Evolutionary conservation across 2,329 filamentous ascomycete species (phyloP).

Genomic region (Ceratocystis ficicola): DNA sequence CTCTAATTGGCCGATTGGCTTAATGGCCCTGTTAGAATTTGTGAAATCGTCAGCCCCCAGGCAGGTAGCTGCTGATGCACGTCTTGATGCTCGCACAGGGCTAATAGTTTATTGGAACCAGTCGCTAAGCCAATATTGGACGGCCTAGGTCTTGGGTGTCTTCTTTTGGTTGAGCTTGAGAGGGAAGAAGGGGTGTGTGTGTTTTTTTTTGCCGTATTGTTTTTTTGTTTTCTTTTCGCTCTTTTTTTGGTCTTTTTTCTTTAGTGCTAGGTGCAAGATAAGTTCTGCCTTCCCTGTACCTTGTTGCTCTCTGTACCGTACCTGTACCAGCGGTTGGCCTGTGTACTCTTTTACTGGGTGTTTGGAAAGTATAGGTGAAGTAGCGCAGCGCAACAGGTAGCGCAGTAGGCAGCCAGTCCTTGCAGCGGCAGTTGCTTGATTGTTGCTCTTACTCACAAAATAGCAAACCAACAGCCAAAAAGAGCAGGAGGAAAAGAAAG

Average conservation of each 20-base stretch:
- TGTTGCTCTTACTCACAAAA: background rate
- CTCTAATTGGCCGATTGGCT: background rate
- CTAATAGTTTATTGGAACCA: background rate
- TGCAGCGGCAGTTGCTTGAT: too few relatives aligned
- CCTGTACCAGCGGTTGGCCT: background rate
- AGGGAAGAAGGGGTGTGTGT: background rate
- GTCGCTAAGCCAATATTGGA: background rate
- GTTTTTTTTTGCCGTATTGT: background rate
- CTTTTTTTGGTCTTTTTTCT: background rate
- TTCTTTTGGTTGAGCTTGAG: background rate
- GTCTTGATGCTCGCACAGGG: background rate
- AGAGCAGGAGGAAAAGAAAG: too few relatives aligned
- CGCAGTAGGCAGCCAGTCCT: background rate
- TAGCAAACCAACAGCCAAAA: background rate
- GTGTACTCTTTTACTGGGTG: background rate
- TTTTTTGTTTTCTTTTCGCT: background rate
- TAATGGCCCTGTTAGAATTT: background rate
- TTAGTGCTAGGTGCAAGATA: background rate
- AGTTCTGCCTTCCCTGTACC: background rate
- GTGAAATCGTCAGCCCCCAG: background rate
- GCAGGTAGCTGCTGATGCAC: background rate
- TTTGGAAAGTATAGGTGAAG: background rate
- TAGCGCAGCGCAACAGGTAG: background rate
- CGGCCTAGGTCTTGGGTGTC: background rate
- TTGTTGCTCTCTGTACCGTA: background rate